These are phyloP conservation scores for Apiosordaria backusii DNA, from an alignment of 495 filamentous ascomycete genomes.

Conservation along the genomic window DNA sequence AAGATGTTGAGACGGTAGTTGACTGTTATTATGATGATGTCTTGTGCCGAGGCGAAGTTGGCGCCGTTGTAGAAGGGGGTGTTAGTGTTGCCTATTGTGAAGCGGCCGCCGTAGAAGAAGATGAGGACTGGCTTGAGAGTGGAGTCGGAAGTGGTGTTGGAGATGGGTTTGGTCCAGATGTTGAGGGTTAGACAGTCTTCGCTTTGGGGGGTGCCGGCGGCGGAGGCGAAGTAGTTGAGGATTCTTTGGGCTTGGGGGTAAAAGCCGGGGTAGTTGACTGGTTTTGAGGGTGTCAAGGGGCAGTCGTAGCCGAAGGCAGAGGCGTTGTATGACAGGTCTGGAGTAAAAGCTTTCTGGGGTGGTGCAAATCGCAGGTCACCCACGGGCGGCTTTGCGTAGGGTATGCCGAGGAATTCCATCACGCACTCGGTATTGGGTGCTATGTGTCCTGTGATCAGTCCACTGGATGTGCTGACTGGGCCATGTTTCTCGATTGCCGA, in stretches of 20 bases:
- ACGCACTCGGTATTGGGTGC: conserved; percentile 15
- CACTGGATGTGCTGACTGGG: conserved; percentile 1
- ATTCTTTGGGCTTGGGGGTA: conserved; percentile 21
- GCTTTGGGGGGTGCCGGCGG: conserved; percentile 14
- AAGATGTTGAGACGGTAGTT: conserved; percentile 68
- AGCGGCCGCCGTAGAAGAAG: conserved; percentile 35
- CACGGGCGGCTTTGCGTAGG: conserved; percentile 51
- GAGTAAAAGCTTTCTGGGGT: conserved; percentile 16
- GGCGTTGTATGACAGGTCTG: conserved; percentile 10
- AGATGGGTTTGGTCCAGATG: conserved; percentile 40
- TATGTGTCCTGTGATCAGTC: conserved; percentile 19
- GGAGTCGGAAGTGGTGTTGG: neutral
- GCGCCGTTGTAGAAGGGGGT: conserved; percentile 38
- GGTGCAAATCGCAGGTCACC: conserved; percentile 46
- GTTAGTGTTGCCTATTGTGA: conserved; percentile 22
- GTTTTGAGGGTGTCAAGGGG: conserved; percentile 5
- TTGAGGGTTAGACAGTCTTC: conserved; percentile 56
- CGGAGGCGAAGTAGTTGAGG: conserved; percentile 15
- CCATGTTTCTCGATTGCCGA: neutral
- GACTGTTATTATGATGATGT: conserved; percentile 57
- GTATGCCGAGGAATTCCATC: conserved; percentile 52
- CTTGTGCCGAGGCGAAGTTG: conserved; percentile 36
- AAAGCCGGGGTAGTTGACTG: conserved; percentile 20
- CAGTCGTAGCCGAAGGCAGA: conserved; percentile 19
- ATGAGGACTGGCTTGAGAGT: conserved; percentile 26